Evolutionary conservation across 768 basidiomycete species (phyloP).

Genomic region (Lactarius tabidus): DNA sequence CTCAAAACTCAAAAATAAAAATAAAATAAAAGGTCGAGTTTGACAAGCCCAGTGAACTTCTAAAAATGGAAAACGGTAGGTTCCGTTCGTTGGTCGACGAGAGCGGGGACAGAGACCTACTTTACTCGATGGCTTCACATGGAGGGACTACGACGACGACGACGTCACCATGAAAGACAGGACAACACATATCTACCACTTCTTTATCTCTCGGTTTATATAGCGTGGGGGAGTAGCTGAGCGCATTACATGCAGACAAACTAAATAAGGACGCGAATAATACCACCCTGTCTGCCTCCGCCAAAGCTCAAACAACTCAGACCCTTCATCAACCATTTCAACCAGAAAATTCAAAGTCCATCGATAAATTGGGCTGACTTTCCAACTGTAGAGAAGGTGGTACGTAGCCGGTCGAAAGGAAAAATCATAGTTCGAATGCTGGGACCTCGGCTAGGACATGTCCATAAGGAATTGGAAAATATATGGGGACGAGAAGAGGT

Average conservation of each 20-base stretch:
- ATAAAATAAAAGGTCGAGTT: constrained; percentile 37
- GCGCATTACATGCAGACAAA: not conserved
- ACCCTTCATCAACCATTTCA: too few relatives aligned
- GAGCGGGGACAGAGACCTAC: constrained; percentile 37
- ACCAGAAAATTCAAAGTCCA: too few relatives aligned
- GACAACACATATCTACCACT: not conserved
- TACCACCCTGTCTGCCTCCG: too few relatives aligned
- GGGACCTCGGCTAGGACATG: too few relatives aligned
- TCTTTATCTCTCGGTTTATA: not conserved
- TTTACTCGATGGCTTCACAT: constrained; percentile 31
- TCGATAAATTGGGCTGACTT: too few relatives aligned
- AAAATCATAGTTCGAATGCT: too few relatives aligned
- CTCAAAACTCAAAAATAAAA: not conserved
- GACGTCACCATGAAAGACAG: not conserved
- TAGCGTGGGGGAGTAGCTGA: not conserved
- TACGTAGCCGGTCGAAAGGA: too few relatives aligned
- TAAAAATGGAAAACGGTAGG: constrained; percentile 35
- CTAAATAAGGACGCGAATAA: not conserved
- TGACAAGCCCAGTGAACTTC: constrained; percentile 42
- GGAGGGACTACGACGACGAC: not conserved
- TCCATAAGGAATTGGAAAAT: too few relatives aligned
- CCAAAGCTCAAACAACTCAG: too few relatives aligned
- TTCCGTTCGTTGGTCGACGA: constrained; percentile 39
- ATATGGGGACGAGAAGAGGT: too few relatives aligned
- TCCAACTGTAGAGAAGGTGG: too few relatives aligned